phyloP scores from a whole-genome alignment of 305 asterid genomes.

The Euphrasia arctica region DNA sequence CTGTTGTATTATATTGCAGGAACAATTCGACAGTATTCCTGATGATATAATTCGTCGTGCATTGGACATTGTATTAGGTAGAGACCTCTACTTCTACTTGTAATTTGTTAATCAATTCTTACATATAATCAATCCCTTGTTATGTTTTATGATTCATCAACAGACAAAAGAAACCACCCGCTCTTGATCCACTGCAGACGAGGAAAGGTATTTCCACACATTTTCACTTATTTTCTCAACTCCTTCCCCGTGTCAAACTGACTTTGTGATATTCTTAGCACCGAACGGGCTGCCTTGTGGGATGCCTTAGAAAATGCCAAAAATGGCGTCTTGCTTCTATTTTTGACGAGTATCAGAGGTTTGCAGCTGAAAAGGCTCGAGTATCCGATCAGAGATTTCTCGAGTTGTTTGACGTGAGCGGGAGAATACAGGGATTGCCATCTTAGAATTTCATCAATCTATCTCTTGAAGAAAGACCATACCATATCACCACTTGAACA shows the following conservation, averaged over 20 bases:
- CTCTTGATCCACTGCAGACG: slow-evolving; percentile 87
- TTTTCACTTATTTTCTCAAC: background rate
- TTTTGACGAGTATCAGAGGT: slow-evolving; percentile 79
- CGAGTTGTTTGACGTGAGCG: slow-evolving; percentile 61
- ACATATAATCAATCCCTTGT: background rate
- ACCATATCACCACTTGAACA: too few relatives aligned
- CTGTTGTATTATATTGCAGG: slow-evolving; percentile 45
- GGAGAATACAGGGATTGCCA: slow-evolving; percentile 23
- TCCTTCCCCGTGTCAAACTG: slow-evolving; percentile 1
- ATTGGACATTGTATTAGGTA: slow-evolving; percentile 60
- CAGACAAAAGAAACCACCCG: slow-evolving; percentile 78
- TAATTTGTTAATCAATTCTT: background rate
- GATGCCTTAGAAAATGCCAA: slow-evolving; percentile 76
- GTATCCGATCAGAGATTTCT: slow-evolving; percentile 72
- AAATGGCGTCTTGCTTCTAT: slow-evolving; percentile 81
- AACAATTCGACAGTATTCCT: slow-evolving; percentile 65
- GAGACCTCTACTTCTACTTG: slow-evolving; percentile 1
- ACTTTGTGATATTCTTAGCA: slow-evolving; percentile 35
- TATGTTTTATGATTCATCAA: slow-evolving; percentile 6
- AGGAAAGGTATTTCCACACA: slow-evolving; percentile 59
- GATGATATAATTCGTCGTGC: slow-evolving; percentile 60
- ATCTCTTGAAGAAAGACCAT: background rate
- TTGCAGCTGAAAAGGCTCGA: slow-evolving; percentile 85
- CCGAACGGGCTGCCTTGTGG: slow-evolving; percentile 88
- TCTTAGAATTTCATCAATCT: background rate